Conservation (phyloP, 2,329 filamentous ascomycete species). For the Fusarium veterinarium region DNA sequence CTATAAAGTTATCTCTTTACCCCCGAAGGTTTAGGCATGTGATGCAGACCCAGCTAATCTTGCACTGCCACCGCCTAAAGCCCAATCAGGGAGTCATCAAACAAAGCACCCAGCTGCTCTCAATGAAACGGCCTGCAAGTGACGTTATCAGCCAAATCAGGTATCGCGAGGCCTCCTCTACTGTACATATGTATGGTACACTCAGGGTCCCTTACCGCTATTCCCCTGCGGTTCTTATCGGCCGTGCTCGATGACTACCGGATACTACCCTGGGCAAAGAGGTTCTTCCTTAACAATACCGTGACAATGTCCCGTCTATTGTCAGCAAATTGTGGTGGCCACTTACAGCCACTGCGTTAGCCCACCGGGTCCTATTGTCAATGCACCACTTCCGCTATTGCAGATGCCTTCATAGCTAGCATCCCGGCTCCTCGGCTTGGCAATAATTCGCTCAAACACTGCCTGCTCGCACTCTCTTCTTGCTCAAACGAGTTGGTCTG, state of each 20-base stretch:
- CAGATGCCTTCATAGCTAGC: constrained; percentile 23
- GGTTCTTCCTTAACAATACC: constrained; percentile 25
- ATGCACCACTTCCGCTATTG: constrained; percentile 17
- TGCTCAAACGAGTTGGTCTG: constrained; percentile 21
- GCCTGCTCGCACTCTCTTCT: not conserved
- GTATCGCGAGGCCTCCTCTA: constrained; percentile 23
- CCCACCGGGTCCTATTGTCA: constrained; percentile 15
- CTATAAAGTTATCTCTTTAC: not conserved
- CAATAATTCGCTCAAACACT: constrained; percentile 39
- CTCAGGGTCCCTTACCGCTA: constrained; percentile 35
- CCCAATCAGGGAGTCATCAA: constrained; percentile 6
- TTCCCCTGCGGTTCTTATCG: constrained; percentile 33
- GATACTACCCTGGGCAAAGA: constrained; percentile 7
- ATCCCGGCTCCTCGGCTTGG: constrained; percentile 7
- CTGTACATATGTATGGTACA: not conserved
- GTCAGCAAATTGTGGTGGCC: not conserved
- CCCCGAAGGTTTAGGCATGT: constrained; percentile 7
- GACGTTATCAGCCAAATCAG: constrained; percentile 26
- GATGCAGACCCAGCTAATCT: constrained; percentile 3
- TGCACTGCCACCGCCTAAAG: constrained; percentile 31
- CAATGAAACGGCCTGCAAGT: constrained; percentile 9
- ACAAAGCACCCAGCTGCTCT: constrained; percentile 10
- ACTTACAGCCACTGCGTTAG: constrained; percentile 22
- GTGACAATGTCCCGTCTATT: constrained; percentile 16
- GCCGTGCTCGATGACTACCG: constrained; percentile 32